phyloP scores from a whole-genome alignment of 306 rosid genomes.

The Quercus parvula region DNA sequence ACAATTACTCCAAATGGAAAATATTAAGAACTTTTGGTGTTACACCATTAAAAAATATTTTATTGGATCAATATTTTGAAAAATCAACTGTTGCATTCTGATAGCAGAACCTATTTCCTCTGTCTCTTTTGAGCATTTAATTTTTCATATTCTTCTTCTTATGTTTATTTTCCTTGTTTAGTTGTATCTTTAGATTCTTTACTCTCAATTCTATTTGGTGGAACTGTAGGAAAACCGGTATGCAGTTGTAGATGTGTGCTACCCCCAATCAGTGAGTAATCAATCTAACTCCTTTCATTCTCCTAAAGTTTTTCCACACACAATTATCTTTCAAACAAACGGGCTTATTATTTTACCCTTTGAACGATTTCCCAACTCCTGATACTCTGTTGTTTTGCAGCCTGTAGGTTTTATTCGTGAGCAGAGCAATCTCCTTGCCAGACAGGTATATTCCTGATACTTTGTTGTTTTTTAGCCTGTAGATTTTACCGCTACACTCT shows the following conservation, averaged over 20 bases:
- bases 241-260: slow-evolving; percentile 88
- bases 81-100: background rate
- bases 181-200: slow-evolving; percentile 7
- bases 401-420: slow-evolving; percentile 89
- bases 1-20: too few relatives aligned
- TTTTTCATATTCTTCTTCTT: background rate
- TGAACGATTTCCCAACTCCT: slow-evolving; percentile 11
- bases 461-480: slow-evolving; percentile 61
- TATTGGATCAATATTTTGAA: too few relatives aligned
- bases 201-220: slow-evolving; percentile 21
- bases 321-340: background rate
- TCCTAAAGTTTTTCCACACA: slow-evolving; percentile 5
- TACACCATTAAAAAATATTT: too few relatives aligned
- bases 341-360: slow-evolving; percentile 1
- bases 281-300: slow-evolving; percentile 12
- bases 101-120: background rate
- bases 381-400: slow-evolving; percentile 41
- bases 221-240: slow-evolving; percentile 88
- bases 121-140: slow-evolving; percentile 4
- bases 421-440: slow-evolving; percentile 67
- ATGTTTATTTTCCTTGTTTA: slow-evolving; percentile 13
- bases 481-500: slow-evolving; percentile 22
- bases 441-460: slow-evolving; percentile 64
- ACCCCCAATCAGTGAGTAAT: slow-evolving; percentile 82
- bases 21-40: too few relatives aligned